Percentiles rank a stretch among this genome's conserved stretches.
Conservation (phyloP, 768 basidiomycete species). For the Butyriboletus loyo region DNA sequence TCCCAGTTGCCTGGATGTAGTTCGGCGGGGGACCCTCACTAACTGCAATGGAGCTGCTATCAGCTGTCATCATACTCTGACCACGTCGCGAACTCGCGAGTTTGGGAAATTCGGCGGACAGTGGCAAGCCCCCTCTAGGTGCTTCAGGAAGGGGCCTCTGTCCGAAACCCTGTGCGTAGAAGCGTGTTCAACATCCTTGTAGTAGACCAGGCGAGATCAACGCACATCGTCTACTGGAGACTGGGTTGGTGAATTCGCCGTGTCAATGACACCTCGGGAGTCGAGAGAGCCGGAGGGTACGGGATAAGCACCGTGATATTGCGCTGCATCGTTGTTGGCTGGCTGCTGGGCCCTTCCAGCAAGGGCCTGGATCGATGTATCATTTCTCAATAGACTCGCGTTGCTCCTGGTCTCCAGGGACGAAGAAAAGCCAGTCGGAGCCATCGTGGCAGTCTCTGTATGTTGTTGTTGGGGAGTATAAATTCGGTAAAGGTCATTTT, state of each 20-base stretch:
- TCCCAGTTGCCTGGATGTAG: constrained; percentile 20
- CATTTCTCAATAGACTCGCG: constrained; percentile 7
- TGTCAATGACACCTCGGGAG: constrained; percentile 7
- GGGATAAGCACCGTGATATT: neutral
- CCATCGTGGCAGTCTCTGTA: neutral
- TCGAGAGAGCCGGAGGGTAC: constrained; percentile 6
- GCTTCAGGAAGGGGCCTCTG: constrained; percentile 22
- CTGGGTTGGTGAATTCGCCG: neutral
- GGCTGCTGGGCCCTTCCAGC: constrained; percentile 8
- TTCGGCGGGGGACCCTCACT: constrained; percentile 25
- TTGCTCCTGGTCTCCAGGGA: constrained; percentile 18
- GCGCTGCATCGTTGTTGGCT: neutral
- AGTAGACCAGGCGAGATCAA: neutral
- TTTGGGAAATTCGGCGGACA: constrained; percentile 16
- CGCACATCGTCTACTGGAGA: constrained; percentile 19
- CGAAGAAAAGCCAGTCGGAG: constrained; percentile 19
- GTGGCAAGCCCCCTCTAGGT: constrained; percentile 16
- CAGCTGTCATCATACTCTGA: neutral
- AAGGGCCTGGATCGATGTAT: neutral
- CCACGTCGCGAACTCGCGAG: constrained; percentile 1
- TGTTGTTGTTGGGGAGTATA: constrained; percentile 10
- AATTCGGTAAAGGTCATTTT: constrained; percentile 11
- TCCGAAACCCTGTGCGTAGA: constrained; percentile 5
- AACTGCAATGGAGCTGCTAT: constrained; percentile 10
- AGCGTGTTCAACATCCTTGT: neutral